Evolutionary conservation across 225 moss, liverwort and hornwort genomes (phyloP).

Genomic region (Neckera pumila): DNA sequence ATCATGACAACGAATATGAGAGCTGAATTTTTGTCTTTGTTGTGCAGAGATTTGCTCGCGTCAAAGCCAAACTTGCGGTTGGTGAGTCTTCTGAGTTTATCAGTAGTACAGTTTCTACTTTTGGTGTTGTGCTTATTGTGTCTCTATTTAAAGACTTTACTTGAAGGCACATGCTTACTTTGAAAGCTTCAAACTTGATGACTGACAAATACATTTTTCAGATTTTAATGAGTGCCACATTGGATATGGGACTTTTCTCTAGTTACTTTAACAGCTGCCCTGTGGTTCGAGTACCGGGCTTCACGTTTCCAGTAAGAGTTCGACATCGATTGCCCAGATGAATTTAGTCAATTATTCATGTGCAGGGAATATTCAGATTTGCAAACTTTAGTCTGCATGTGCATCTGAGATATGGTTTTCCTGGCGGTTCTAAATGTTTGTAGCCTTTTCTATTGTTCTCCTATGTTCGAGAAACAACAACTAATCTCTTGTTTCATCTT

Average conservation of each 20-base stretch:
- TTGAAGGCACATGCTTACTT: background rate
- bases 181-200: background rate
- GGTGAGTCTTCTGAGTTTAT: slow-evolving; percentile 40
- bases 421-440: background rate
- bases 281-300: slow-evolving; percentile 83
- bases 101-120: background rate
- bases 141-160: background rate
- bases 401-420: background rate
- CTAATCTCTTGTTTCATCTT: background rate
- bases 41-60: slow-evolving; percentile 79
- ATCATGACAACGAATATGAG: background rate
- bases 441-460: background rate
- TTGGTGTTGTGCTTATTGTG: background rate
- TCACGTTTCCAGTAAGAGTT: slow-evolving; percentile 83
- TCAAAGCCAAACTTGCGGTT: slow-evolving; percentile 72
- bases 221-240: slow-evolving; percentile 98
- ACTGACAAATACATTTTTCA: slow-evolving; percentile 10
- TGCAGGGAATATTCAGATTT: background rate
- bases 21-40: background rate
- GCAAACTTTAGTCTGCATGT: background rate
- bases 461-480: background rate
- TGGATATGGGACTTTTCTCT: slow-evolving; percentile 84
- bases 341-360: background rate
- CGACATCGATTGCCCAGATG: background rate
- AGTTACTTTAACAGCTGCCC: slow-evolving; percentile 79